Evolutionary conservation across 257 asterid species (phyloP).

Genomic region (Lantana camara): DNA sequence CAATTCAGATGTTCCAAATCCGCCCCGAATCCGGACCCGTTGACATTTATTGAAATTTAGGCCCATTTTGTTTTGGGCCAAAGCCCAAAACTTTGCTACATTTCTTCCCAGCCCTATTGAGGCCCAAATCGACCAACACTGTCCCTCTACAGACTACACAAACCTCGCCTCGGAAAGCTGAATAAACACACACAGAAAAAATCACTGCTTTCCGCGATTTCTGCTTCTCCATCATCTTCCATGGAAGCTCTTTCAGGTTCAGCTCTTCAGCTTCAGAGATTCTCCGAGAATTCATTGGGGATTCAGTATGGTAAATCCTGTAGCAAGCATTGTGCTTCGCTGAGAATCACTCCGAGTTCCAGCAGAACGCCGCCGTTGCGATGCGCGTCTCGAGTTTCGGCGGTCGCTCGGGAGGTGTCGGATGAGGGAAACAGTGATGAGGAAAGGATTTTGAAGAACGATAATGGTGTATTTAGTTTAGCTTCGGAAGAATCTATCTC

Average conservation of each 20-base stretch:
- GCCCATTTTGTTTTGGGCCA: neutral
- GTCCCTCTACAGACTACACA: neutral
- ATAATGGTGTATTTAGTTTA: conserved; percentile 37
- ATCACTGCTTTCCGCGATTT: conserved; percentile 34
- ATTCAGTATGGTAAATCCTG: conserved; percentile 20
- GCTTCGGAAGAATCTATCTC: conserved; percentile 40
- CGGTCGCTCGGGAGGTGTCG: conserved; percentile 37
- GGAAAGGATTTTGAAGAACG: conserved; percentile 24
- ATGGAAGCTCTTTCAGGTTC: conserved; percentile 66
- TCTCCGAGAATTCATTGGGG: conserved; percentile 31
- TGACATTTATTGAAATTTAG: neutral
- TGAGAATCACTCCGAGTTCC: conserved; percentile 27
- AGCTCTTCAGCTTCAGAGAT: conserved; percentile 40
- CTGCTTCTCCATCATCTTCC: conserved; percentile 38
- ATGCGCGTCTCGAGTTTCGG: conserved; percentile 40
- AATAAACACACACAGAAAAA: neutral
- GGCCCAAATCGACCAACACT: conserved; percentile 6
- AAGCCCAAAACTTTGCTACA: neutral
- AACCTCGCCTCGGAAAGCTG: conserved; percentile 27
- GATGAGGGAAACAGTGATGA: conserved; percentile 48
- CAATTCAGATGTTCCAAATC: too few relatives aligned
- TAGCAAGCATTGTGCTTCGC: conserved; percentile 8
- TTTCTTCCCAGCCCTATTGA: neutral
- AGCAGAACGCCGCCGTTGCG: conserved; percentile 33
- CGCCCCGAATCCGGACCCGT: too few relatives aligned